Conservation (phyloP, 2,329 filamentous ascomycete species). For the Pestalotiopsis sp. region DNA sequence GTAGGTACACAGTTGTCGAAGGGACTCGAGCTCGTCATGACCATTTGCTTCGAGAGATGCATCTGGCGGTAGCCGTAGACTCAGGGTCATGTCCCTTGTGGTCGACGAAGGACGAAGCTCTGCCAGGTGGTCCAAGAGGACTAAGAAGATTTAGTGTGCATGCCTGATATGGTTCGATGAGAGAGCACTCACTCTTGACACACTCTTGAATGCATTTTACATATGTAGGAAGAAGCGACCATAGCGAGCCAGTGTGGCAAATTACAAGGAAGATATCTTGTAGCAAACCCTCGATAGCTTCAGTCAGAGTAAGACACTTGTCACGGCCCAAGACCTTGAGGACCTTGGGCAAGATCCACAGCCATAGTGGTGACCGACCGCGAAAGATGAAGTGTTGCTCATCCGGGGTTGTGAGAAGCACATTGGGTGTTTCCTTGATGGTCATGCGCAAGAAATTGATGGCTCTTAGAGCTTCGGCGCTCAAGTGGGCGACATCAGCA, state of each 20-base stretch:
- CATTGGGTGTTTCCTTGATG: conserved; percentile 72
- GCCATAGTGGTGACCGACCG: conserved; percentile 65
- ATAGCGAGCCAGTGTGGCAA: conserved; percentile 47
- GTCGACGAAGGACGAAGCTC: conserved; percentile 29
- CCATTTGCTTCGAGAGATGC: conserved; percentile 34
- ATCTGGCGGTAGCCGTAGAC: conserved; percentile 42
- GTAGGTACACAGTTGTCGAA: conserved; percentile 43
- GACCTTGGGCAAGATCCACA: conserved; percentile 64
- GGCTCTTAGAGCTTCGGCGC: conserved; percentile 68
- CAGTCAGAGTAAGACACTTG: conserved; percentile 48
- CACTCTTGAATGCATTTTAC: conserved; percentile 53
- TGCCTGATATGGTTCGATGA: neutral
- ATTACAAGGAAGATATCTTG: conserved; percentile 49
- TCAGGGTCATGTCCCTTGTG: conserved; percentile 28
- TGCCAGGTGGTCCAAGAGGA: conserved; percentile 24
- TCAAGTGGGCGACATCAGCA: conserved; percentile 55
- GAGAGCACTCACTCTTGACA: conserved; percentile 44
- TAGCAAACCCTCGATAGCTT: conserved; percentile 57
- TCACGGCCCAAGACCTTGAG: conserved; percentile 59
- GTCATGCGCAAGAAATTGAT: conserved; percentile 77
- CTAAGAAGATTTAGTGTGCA: conserved; percentile 25
- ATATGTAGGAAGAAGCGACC: conserved; percentile 47
- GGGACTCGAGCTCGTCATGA: conserved; percentile 18
- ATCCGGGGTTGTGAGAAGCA: conserved; percentile 56
- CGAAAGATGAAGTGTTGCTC: conserved; percentile 49